Evolutionary conservation across 345 rosid species (phyloP).

Genomic region (Clarkia xantiana): DNA sequence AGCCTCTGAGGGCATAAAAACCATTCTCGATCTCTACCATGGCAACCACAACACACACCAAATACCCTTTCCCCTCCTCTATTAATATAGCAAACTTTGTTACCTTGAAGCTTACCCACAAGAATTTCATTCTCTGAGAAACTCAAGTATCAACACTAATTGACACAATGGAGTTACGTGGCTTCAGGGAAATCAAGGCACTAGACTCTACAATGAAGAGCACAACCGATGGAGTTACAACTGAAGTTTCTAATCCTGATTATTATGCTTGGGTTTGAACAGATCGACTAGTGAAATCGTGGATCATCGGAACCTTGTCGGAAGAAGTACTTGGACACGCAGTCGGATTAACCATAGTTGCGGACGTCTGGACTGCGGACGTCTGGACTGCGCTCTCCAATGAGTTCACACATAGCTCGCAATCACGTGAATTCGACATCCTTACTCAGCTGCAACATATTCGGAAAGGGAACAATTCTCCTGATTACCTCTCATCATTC

Average conservation of each 20-base stretch:
- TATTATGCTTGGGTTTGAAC: not conserved
- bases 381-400: not conserved
- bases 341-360: not conserved
- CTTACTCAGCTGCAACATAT: constrained; percentile 1
- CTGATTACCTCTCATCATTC: no score
- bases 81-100: constrained; percentile 1
- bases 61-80: not conserved
- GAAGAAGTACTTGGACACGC: not conserved
- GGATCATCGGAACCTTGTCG: not conserved
- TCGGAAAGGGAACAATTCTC: not conserved
- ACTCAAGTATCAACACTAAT: not conserved
- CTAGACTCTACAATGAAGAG: not conserved
- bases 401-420: not conserved
- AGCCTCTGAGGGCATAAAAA: not conserved
- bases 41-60: not conserved
- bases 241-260: not conserved
- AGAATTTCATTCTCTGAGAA: not conserved
- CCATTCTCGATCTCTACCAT: no score
- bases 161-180: not conserved
- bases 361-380: not conserved
- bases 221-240: not conserved
- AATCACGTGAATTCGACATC: not conserved
- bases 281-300: not conserved
- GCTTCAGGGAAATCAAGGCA: not conserved
- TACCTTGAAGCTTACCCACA: not conserved